A percentile compares a stretch with the other conserved stretches of the same genome.
phyloP scores from a whole-genome alignment of 345 rosid species.

The Boechera divaricarpa region DNA sequence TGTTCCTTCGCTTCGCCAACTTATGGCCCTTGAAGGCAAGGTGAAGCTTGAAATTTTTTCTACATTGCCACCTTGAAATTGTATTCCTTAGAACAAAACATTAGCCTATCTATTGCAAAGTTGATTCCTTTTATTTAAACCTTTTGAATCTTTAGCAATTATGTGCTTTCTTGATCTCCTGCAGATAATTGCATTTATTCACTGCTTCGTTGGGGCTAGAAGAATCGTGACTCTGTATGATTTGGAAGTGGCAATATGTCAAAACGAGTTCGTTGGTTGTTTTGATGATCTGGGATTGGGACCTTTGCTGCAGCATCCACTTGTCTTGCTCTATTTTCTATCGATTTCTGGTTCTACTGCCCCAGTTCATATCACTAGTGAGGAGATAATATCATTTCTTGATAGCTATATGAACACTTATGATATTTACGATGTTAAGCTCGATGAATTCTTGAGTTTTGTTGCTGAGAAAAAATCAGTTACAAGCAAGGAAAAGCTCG shows the following conservation, averaged over 20 bases:
- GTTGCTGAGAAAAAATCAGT: conserved; percentile 62
- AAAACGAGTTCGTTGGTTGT: conserved; percentile 62
- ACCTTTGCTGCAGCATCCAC: conserved; percentile 70
- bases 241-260: conserved; percentile 69
- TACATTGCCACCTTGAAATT: neutral
- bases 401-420: conserved; percentile 49
- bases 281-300: conserved; percentile 78
- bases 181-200: conserved; percentile 82
- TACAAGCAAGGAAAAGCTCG: conserved; percentile 65
- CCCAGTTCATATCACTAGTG: conserved; percentile 62
- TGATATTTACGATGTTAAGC: conserved; percentile 45
- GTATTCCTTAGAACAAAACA: neutral
- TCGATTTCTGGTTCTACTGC: conserved; percentile 45
- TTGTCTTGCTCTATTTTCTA: conserved; percentile 68
- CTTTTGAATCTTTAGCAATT: neutral
- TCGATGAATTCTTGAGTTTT: conserved; percentile 69
- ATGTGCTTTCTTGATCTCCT: conserved; percentile 5
- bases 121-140: neutral
- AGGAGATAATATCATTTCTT: conserved; percentile 61
- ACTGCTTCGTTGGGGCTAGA: conserved; percentile 74
- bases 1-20: conserved; percentile 63
- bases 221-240: conserved; percentile 71
- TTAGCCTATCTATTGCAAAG: neutral
- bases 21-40: conserved; percentile 72
- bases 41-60: conserved; percentile 40